A percentile compares a stretch with the other conserved stretches of the same genome.
Evolutionary conservation across 2,329 filamentous ascomycete species (phyloP).

Genomic region (Polytolypa hystricis): DNA sequence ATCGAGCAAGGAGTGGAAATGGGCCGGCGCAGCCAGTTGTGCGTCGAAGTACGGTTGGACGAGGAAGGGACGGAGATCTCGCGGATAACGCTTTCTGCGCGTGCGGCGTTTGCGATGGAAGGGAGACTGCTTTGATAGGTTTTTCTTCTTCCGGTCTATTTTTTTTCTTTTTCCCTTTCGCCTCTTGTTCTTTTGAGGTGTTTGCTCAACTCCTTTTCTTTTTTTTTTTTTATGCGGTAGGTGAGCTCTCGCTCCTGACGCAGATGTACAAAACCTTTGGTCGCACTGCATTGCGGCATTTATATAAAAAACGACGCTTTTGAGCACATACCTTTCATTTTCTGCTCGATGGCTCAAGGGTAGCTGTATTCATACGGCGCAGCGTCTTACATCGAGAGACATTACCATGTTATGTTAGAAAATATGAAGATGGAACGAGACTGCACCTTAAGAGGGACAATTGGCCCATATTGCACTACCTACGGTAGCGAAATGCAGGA

Average conservation of each 20-base stretch:
- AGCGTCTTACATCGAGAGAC: too few species aligned
- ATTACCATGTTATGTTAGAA: too few species aligned
- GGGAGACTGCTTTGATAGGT: constrained; percentile 10
- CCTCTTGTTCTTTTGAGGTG: not conserved
- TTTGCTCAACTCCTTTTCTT: not conserved
- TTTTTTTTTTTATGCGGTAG: too few species aligned
- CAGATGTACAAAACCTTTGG: too few species aligned
- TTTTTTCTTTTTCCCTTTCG: not conserved
- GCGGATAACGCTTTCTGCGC: constrained; percentile 13
- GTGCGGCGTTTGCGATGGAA: constrained; percentile 13
- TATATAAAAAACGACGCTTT: not conserved
- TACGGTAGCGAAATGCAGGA: too few species aligned
- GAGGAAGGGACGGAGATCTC: constrained; percentile 16
- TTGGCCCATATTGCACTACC: too few species aligned
- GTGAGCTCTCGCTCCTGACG: too few species aligned
- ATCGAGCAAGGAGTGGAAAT: constrained; percentile 43
- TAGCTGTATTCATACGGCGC: too few species aligned
- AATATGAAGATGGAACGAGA: too few species aligned
- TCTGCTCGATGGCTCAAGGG: too few species aligned
- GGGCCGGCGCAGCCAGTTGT: constrained; percentile 40
- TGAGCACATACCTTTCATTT: not conserved
- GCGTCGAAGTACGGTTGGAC: constrained; percentile 34
- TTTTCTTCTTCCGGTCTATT: not conserved
- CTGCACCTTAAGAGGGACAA: too few species aligned
- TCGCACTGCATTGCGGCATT: not conserved